A percentile compares a stretch with the other conserved stretches of the same genome.
Conservation (phyloP, 768 basidiomycete species). For the Leccinellum albellum region DNA sequence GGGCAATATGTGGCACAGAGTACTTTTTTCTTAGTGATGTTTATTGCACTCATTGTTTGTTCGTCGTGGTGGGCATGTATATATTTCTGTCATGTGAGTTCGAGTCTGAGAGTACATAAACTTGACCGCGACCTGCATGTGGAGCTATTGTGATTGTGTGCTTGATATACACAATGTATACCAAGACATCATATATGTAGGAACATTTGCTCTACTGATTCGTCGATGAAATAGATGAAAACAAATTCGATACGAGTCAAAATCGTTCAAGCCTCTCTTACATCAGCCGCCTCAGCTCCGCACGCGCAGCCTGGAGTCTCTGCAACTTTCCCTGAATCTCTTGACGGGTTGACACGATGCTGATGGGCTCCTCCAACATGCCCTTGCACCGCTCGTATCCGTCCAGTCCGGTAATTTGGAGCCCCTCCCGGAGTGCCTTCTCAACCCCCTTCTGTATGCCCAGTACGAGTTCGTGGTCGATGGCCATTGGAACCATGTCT, state of each 20-base stretch:
- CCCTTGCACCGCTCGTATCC: constrained; percentile 46
- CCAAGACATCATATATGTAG: background rate
- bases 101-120: background rate
- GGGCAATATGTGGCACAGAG: background rate
- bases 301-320: constrained; percentile 44
- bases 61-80: background rate
- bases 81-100: background rate
- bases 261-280: background rate
- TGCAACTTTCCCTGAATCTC: constrained; percentile 51
- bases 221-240: background rate
- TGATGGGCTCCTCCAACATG: constrained; percentile 48
- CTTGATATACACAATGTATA: background rate
- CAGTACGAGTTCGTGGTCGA: constrained; percentile 39
- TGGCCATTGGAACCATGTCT: constrained; percentile 41
- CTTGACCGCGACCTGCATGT: background rate
- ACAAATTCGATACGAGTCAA: background rate
- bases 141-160: background rate
- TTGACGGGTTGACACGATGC: constrained; percentile 41
- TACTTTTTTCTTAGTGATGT: background rate
- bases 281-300: constrained; percentile 31
- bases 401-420: constrained; percentile 49
- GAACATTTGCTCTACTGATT: background rate
- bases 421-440: constrained; percentile 40
- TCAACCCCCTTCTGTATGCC: constrained; percentile 49
- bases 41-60: background rate